Percentiles rank a stretch among this genome's conserved stretches.
Evolutionary conservation across 768 basidiomycete species (phyloP).

Genomic region (Lentinula sp.): DNA sequence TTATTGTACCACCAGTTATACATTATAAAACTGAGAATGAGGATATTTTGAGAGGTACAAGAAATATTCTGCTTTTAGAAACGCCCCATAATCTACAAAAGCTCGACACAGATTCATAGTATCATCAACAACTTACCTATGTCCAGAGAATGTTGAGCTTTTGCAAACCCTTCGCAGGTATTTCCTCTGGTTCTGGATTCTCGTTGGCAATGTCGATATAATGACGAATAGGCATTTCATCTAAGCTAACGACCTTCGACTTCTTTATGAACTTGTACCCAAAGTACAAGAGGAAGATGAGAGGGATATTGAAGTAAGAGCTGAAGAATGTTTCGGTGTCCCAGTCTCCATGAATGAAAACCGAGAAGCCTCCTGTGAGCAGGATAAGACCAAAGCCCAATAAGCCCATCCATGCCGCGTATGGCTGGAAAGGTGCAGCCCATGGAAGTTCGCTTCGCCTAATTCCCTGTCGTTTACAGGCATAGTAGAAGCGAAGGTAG

Average conservation of each 20-base stretch:
- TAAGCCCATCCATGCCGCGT: slow-evolving; percentile 30
- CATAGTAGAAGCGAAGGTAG: slow-evolving; percentile 6
- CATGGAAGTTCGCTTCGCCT: slow-evolving; percentile 13
- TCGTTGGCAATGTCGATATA: slow-evolving; percentile 6
- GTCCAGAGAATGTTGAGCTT: slow-evolving; percentile 6
- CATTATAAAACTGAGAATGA: not conserved
- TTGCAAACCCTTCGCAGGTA: not conserved
- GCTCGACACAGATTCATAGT: not conserved
- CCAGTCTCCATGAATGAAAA: slow-evolving; percentile 3
- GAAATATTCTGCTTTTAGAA: not conserved
- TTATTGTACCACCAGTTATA: not conserved
- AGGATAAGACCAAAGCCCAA: slow-evolving; percentile 25
- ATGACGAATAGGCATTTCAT: slow-evolving; percentile 5
- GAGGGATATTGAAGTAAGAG: slow-evolving; percentile 8
- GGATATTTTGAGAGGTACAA: not conserved
- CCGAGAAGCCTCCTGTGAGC: slow-evolving; percentile 24
- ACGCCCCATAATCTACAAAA: not conserved
- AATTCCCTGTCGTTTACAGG: slow-evolving; percentile 11
- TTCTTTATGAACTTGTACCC: slow-evolving; percentile 6
- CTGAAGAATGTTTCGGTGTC: slow-evolving; percentile 3
- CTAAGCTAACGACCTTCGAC: not conserved
- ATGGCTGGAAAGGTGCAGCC: slow-evolving; percentile 31
- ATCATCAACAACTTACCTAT: not conserved
- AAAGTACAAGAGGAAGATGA: slow-evolving; percentile 5
- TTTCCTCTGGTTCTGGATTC: slow-evolving; percentile 1